These are phyloP conservation scores for Calocybe cyanea DNA, from an alignment of 768 basidiomycete species.

Conservation along the genomic window DNA sequence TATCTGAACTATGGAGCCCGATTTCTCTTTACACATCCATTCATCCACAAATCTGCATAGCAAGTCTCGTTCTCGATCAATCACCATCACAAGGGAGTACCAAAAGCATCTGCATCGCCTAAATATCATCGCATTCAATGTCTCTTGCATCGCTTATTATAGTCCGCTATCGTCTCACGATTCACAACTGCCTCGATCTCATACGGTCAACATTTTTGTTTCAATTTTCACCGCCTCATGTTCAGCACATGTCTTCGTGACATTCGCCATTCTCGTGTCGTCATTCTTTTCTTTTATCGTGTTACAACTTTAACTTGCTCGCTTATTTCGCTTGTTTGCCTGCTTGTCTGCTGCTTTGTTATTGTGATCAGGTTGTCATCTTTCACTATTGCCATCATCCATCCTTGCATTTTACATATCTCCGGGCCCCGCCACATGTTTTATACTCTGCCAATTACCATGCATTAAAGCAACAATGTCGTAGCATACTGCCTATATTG, in stretches of 20 bases:
- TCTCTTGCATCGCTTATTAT: background rate
- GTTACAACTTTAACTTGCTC: background rate
- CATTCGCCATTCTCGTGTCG: background rate
- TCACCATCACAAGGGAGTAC: background rate
- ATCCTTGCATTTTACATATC: slow-evolving; percentile 2
- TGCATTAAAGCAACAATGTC: too few relatives aligned
- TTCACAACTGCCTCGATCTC: background rate
- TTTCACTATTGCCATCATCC: background rate
- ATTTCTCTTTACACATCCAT: slow-evolving; percentile 3
- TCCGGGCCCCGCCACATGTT: too few relatives aligned
- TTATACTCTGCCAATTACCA: too few relatives aligned
- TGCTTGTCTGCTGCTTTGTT: background rate
- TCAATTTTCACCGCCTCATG: slow-evolving; percentile 2
- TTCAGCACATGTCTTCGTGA: background rate
- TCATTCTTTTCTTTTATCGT: background rate
- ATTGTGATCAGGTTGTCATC: background rate
- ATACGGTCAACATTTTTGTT: slow-evolving; percentile 1
- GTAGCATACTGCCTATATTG: too few relatives aligned
- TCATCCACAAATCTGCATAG: background rate
- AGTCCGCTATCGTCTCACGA: background rate
- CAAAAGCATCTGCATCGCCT: background rate
- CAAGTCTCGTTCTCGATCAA: background rate
- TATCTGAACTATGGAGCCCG: slow-evolving; percentile 8
- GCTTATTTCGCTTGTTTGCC: background rate
- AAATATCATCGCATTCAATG: background rate